Conservation (phyloP, 805 yeast species). For the Candida schatavii region DNA sequence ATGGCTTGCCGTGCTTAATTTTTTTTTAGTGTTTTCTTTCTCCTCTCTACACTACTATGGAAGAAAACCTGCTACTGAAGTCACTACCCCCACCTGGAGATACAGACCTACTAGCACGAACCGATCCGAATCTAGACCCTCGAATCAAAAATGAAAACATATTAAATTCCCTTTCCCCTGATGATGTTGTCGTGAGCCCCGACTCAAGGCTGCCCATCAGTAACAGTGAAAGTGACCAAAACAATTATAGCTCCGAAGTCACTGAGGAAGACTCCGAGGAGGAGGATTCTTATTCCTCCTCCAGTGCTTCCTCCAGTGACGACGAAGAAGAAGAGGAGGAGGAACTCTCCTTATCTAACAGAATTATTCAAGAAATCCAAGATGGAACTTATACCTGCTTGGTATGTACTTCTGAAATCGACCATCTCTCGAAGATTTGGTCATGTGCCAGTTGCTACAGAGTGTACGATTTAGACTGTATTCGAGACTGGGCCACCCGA, state of each 20-base stretch:
- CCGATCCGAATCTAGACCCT: background rate
- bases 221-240: background rate
- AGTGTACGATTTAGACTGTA: slow-evolving; percentile 83
- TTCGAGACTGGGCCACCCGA: slow-evolving; percentile 79
- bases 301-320: background rate
- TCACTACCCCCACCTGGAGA: background rate
- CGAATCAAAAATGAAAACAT: background rate
- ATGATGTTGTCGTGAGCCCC: slow-evolving; percentile 2
- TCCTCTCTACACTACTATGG: background rate
- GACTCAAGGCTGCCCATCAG: slow-evolving; percentile 4
- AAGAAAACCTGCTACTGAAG: slow-evolving; percentile 1
- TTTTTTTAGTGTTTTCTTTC: too few species aligned
- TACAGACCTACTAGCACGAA: background rate
- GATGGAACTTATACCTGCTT: slow-evolving; percentile 78
- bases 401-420: slow-evolving; percentile 84
- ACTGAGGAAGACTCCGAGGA: background rate
- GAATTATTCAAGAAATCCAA: slow-evolving; percentile 57
- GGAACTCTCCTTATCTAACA: slow-evolving; percentile 31
- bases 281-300: background rate
- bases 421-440: slow-evolving; percentile 67
- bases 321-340: slow-evolving; percentile 21
- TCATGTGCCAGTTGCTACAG: slow-evolving; percentile 74
- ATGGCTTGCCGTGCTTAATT: too few species aligned
- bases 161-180: background rate
- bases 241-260: background rate